phyloP scores from a whole-genome alignment of 352 stramenopile genomes.

The Albugo laibachii region DNA sequence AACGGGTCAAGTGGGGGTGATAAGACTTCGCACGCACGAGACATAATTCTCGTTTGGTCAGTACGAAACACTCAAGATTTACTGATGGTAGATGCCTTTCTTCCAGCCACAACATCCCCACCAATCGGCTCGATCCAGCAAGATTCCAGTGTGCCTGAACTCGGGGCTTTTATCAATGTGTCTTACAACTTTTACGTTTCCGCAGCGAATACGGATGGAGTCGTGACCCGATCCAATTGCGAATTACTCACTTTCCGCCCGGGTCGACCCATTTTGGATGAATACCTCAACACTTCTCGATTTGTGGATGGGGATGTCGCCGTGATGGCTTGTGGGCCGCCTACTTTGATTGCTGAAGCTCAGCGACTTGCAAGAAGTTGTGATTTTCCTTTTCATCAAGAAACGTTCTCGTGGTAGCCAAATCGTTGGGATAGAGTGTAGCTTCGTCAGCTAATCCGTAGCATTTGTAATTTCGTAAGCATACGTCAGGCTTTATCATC shows the following conservation, averaged over 20 bases:
- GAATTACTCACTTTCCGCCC: conserved; percentile 28
- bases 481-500: too few relatives aligned
- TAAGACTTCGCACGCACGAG: conserved; percentile 15
- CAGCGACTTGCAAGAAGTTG: conserved; percentile 38
- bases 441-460: too few relatives aligned
- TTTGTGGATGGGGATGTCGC: conserved; percentile 26
- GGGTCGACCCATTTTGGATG: conserved; percentile 37
- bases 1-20: conserved; percentile 25
- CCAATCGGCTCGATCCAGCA: neutral
- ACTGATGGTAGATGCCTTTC: neutral
- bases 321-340: conserved; percentile 50
- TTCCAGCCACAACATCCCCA: neutral
- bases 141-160: conserved; percentile 1
- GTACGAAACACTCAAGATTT: neutral
- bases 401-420: conserved; percentile 60
- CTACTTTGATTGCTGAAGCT: conserved; percentile 44
- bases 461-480: too few relatives aligned
- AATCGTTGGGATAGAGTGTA: conserved; percentile 1
- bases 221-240: conserved; percentile 24
- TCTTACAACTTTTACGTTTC: conserved; percentile 49
- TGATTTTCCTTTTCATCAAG: conserved; percentile 68
- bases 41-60: conserved; percentile 1
- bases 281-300: conserved; percentile 44
- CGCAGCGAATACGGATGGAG: conserved; percentile 18
- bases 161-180: conserved; percentile 13